Conservation (phyloP, 2,329 filamentous ascomycete species). For the Pseudocercospora fuligena region DNA sequence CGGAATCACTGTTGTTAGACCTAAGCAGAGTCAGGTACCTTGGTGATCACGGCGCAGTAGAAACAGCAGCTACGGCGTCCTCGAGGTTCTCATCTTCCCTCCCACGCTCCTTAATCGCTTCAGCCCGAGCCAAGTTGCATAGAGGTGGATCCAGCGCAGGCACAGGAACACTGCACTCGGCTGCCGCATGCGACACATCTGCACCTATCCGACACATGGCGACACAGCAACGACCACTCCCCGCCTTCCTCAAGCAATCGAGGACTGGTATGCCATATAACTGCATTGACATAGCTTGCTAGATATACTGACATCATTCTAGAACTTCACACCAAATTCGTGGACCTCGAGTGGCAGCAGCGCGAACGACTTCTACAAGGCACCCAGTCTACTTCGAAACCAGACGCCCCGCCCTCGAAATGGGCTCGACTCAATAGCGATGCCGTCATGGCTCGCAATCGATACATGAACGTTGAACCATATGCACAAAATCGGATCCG, state of each 20-base stretch:
- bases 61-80: conserved; percentile 5
- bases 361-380: conserved; percentile 58
- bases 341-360: conserved; percentile 66
- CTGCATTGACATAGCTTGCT: conserved; percentile 1
- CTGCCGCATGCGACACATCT: conserved; percentile 24
- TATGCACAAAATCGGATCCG: conserved; percentile 86
- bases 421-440: conserved; percentile 65
- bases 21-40: background rate
- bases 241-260: conserved; percentile 59
- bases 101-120: conserved; percentile 5
- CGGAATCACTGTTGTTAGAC: background rate
- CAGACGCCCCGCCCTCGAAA: conserved; percentile 54
- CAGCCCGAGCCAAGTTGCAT: background rate
- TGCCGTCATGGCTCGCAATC: conserved; percentile 69
- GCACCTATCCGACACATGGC: conserved; percentile 25
- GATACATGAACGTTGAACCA: conserved; percentile 87
- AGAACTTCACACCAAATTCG: conserved; percentile 66
- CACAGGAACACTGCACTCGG: conserved; percentile 3
- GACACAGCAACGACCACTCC: conserved; percentile 21
- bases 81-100: background rate
- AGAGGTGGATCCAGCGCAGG: background rate
- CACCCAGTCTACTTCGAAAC: conserved; percentile 38
- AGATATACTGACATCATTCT: conserved; percentile 23
- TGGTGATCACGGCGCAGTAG: background rate
- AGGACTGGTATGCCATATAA: conserved; percentile 51